Evolutionary conservation across 805 yeast species (phyloP), one percentile per base, ranked within the genome.

Genomic region (Ogataea siamensis): DNA sequence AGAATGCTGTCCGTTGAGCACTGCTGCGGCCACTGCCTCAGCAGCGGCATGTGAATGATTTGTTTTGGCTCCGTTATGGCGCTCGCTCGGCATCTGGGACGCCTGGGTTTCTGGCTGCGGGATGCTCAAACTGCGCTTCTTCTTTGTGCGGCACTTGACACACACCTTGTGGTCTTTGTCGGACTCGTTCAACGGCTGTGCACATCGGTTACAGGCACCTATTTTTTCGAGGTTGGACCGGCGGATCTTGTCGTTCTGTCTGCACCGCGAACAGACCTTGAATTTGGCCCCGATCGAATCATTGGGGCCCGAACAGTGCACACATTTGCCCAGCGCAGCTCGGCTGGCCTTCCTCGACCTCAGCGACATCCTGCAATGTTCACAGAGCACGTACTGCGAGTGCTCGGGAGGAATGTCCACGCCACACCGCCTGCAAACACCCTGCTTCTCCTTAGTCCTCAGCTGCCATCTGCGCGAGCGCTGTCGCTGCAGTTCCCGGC

Each of bases 341-440:
- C 87, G 63, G 37, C 67, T 70, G 0, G 78, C 76, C 51, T 80
- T 80, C 32, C 78, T 62, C 2, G 70, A 62, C 45, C 86, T 63
- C 21, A 80, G 61, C 26, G 71, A 69, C 47, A 64, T 68, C 28
- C 87, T 65, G 50, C 87, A 80, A 28, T 66, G 67, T 5, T 78
- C 77, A 58, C 87, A 80, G 31, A 80, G 58, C 0, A 78, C 85
- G 56, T 58, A 80, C 37, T 71, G 68, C 26, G 66, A 63, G 36
- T 71, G 73, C 15, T 73, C 78, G 0, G 57, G 56, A 0, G 82
- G 75, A 22, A 80, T 74, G 7, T 61, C 64, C 7, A 67, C 57
- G 7, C 84, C 86, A 62, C 87, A 80, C 34, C 87, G 61, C 35
- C 83, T 66, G 51, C 87, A 80, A 4, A 76, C 81, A 7, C 84